phyloP scores from a whole-genome alignment of 129 eudicot genomes.

The Arctium lappa region DNA sequence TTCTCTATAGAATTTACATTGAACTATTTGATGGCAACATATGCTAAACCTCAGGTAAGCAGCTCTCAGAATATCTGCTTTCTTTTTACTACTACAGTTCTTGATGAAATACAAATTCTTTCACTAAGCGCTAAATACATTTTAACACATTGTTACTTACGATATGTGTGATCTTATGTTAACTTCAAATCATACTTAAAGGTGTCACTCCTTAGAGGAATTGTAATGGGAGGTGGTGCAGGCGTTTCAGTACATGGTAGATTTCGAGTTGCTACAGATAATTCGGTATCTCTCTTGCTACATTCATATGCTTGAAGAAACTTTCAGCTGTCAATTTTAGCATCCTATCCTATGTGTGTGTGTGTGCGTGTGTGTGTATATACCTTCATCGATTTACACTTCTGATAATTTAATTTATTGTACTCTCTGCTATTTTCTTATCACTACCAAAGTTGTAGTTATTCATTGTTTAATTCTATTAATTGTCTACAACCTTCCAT shows the following conservation, averaged over 20 bases:
- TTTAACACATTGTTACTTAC: conserved; percentile 5
- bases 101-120: background rate
- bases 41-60: conserved; percentile 81
- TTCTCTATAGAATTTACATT: conserved; percentile 67
- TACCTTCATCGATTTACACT: background rate
- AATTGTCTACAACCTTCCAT: background rate
- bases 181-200: conserved; percentile 25
- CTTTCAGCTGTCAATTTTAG: background rate
- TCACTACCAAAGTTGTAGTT: background rate
- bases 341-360: background rate
- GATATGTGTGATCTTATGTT: conserved; percentile 3
- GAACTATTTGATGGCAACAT: conserved; percentile 80
- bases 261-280: conserved; percentile 93
- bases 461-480: background rate
- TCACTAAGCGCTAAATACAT: background rate
- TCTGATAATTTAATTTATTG: background rate
- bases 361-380: background rate
- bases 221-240: conserved; percentile 99
- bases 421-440: background rate
- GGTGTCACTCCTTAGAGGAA: conserved; percentile 86
- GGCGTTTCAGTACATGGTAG: conserved; percentile 93
- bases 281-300: conserved; percentile 61
- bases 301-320: background rate
- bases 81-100: background rate
- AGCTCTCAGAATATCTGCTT: background rate